phyloP scores from a whole-genome alignment of 2,329 filamentous ascomycete genomes.

The Neurospora sp. region DNA sequence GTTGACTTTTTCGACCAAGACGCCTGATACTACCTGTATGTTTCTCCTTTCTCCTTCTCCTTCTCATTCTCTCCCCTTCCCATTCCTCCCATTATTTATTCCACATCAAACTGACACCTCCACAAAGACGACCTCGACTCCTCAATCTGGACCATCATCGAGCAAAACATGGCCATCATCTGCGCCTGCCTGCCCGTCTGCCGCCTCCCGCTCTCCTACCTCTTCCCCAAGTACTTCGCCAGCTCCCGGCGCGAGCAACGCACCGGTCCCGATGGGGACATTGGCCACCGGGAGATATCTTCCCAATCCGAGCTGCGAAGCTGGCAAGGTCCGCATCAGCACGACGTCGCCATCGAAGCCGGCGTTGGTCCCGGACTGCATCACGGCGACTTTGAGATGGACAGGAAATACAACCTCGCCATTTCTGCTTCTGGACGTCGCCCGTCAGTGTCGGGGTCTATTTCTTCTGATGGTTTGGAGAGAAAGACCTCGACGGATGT shows the following conservation, averaged over 20 bases:
- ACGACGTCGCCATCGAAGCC: background rate
- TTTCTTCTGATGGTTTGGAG: background rate
- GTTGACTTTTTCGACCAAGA: constrained; percentile 36
- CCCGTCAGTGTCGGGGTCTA: background rate
- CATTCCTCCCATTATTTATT: background rate
- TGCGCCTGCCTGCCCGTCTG: constrained; percentile 15
- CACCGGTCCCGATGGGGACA: background rate
- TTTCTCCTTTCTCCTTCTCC: constrained; percentile 6
- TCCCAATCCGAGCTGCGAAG: background rate
- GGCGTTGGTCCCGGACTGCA: background rate
- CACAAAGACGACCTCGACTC: constrained; percentile 8
- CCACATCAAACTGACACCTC: background rate
- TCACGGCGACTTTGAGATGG: too few relatives aligned
- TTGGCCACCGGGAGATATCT: background rate
- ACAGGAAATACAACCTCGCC: background rate
- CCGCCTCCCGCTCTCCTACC: constrained; percentile 25
- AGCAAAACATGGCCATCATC: constrained; percentile 15
- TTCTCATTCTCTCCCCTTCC: background rate
- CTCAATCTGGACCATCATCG: constrained; percentile 13
- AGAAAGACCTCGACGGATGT: background rate
- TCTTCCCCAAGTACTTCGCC: constrained; percentile 13
- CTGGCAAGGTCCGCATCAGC: background rate
- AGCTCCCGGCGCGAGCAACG: constrained; percentile 23
- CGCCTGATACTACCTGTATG: constrained; percentile 87
- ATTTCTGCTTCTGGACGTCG: background rate